These are phyloP conservation scores for Tylopilus sp. DNA, from an alignment of 768 basidiomycete genomes.

Conservation along the genomic window DNA sequence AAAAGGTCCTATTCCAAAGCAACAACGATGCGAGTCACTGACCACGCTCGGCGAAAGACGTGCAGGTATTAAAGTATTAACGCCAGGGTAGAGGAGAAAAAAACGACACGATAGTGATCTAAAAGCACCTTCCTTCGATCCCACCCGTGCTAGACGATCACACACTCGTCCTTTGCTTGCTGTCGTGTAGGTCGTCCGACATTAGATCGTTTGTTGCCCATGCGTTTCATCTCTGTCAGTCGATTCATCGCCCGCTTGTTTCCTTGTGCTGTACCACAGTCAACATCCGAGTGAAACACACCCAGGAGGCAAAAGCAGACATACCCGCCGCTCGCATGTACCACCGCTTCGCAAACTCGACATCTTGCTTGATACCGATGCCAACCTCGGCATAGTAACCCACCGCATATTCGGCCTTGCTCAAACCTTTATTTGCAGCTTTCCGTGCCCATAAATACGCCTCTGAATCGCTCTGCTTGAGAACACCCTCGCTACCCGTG, in stretches of 20 bases:
- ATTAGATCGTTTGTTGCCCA: conserved; percentile 74
- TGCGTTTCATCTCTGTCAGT: conserved; percentile 91
- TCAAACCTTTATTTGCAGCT: conserved; percentile 93
- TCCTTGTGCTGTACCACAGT: conserved; percentile 72
- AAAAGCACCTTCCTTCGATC: conserved; percentile 6
- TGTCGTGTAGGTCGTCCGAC: conserved; percentile 86
- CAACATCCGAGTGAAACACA: not conserved
- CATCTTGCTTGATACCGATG: conserved; percentile 94
- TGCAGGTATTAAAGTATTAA: conserved; percentile 14
- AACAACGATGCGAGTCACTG: conserved; percentile 6
- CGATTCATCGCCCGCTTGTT: conserved; percentile 97
- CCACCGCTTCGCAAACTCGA: conserved; percentile 96
- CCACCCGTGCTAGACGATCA: conserved; percentile 57
- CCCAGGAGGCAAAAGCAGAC: conserved; percentile 25
- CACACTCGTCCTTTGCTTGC: conserved; percentile 91
- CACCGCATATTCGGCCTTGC: conserved; percentile 98
- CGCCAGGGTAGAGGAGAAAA: not conserved
- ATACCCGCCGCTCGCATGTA: conserved; percentile 98
- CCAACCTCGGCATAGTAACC: conserved; percentile 98
- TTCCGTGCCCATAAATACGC: conserved; percentile 98
- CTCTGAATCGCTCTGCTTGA: conserved; percentile 97
- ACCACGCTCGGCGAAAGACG: conserved; percentile 2
- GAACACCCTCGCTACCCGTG: conserved; percentile 89
- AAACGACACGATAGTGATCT: conserved; percentile 4
- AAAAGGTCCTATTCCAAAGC: conserved; percentile 2